These are phyloP conservation scores for Oryza glumipatula DNA, from an alignment of 176 grass and related monocot genomes.

Conservation along the genomic window DNA sequence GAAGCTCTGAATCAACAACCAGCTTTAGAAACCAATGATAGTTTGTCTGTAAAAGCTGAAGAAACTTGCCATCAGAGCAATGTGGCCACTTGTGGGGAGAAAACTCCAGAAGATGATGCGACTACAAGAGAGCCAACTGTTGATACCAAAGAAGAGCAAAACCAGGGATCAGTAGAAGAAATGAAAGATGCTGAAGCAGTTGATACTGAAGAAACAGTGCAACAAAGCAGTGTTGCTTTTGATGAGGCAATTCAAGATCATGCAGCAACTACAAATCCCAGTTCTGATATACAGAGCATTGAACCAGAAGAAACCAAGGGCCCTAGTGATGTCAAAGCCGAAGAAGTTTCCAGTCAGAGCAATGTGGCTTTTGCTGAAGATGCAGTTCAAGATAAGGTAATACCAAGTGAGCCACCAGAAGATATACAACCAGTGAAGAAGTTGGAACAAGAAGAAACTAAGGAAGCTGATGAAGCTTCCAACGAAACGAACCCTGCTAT, in stretches of 20 bases:
- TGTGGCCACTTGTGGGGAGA: slow-evolving; percentile 26
- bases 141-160: slow-evolving; percentile 28
- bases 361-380: slow-evolving; percentile 23
- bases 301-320: slow-evolving; percentile 22
- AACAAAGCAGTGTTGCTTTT: slow-evolving; percentile 28
- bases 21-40: slow-evolving; percentile 23
- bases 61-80: slow-evolving; percentile 25
- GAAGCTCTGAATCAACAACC: slow-evolving; percentile 43
- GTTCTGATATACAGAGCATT: slow-evolving; percentile 22
- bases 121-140: neutral
- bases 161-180: slow-evolving; percentile 39
- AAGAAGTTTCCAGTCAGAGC: slow-evolving; percentile 29
- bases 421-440: slow-evolving; percentile 23
- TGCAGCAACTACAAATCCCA: neutral
- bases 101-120: slow-evolving; percentile 9
- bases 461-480: slow-evolving; percentile 20
- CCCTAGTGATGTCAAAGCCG: slow-evolving; percentile 34
- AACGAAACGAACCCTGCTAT: neutral
- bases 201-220: slow-evolving; percentile 12
- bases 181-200: slow-evolving; percentile 15
- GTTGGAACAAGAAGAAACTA: slow-evolving; percentile 36
- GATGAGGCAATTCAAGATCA: slow-evolving; percentile 34
- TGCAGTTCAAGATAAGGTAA: slow-evolving; percentile 23
- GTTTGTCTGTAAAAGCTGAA: slow-evolving; percentile 21
- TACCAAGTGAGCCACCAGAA: slow-evolving; percentile 8